Evolutionary conservation across 805 yeast genomes (phyloP).

Genomic region (Ogataea allantospora): DNA sequence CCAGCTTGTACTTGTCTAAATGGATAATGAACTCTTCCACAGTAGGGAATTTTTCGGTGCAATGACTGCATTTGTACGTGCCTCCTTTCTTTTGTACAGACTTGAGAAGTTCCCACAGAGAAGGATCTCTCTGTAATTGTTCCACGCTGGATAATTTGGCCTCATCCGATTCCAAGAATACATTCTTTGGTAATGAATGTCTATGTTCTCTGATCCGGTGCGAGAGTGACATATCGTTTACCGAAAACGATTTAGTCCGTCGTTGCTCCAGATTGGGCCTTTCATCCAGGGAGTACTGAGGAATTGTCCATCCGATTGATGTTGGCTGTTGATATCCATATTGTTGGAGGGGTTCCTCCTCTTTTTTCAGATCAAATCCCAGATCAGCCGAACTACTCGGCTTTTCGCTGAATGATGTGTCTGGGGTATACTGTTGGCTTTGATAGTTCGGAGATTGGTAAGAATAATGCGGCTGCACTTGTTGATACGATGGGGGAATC

Average conservation of each 20-base stretch:
- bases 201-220: slow-evolving; percentile 3
- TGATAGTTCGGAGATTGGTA: slow-evolving; percentile 6
- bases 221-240: slow-evolving; percentile 1
- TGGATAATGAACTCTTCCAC: slow-evolving; percentile 35
- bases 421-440: slow-evolving; percentile 7
- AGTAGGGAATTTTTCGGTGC: slow-evolving; percentile 39
- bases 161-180: slow-evolving; percentile 1
- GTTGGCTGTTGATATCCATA: slow-evolving; percentile 8
- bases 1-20: slow-evolving; percentile 40
- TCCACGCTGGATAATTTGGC: slow-evolving; percentile 26
- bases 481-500: slow-evolving; percentile 3
- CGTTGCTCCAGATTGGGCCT: slow-evolving; percentile 1
- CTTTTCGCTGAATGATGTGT: slow-evolving; percentile 10
- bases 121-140: slow-evolving; percentile 30
- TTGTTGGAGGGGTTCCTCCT: slow-evolving; percentile 14
- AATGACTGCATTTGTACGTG: slow-evolving; percentile 48
- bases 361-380: slow-evolving; percentile 9
- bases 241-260: slow-evolving; percentile 14
- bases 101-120: slow-evolving; percentile 17
- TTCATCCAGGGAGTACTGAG: slow-evolving; percentile 4
- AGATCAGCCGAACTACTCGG: slow-evolving; percentile 5
- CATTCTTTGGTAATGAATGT: slow-evolving; percentile 6
- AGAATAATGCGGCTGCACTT: slow-evolving; percentile 6
- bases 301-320: slow-evolving; percentile 2
- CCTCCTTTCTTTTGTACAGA: slow-evolving; percentile 35